Evolutionary conservation across 148 eudicot genomes (phyloP).

Genomic region (Euryodendron excelsum): DNA sequence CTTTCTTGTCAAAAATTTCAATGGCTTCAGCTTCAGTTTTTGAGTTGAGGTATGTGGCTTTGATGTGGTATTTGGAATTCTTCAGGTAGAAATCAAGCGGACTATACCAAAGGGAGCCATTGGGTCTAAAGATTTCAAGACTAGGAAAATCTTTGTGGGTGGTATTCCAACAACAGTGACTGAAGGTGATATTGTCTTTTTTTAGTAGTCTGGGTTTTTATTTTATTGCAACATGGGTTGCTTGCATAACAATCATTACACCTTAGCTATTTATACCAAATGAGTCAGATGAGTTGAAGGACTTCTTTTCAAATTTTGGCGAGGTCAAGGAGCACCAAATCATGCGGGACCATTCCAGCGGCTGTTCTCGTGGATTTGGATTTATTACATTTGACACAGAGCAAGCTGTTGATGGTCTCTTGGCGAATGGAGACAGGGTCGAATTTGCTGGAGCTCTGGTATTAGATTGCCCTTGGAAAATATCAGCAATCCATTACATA

Average conservation of each 20-base stretch:
- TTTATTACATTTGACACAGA: slow-evolving; percentile 55
- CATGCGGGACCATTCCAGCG: slow-evolving; percentile 55
- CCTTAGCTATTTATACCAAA: background rate
- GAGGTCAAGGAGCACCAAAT: slow-evolving; percentile 55
- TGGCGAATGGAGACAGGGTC: slow-evolving; percentile 53
- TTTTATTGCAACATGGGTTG: background rate
- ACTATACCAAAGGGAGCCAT: slow-evolving; percentile 58
- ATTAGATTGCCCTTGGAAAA: background rate
- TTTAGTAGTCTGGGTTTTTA: too few species aligned
- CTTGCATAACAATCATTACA: background rate
- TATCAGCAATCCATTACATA: background rate
- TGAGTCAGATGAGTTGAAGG: slow-evolving; percentile 51
- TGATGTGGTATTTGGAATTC: background rate
- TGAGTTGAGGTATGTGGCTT: background rate
- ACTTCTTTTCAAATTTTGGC: slow-evolving; percentile 54
- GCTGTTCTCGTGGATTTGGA: slow-evolving; percentile 67
- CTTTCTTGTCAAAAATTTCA: background rate
- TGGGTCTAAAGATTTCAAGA: slow-evolving; percentile 54
- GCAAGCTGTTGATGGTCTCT: slow-evolving; percentile 54
- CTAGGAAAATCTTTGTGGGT: slow-evolving; percentile 60
- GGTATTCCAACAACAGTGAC: slow-evolving; percentile 55
- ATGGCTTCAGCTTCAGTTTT: background rate
- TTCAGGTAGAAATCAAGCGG: slow-evolving; percentile 60
- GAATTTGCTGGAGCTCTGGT: slow-evolving; percentile 69
- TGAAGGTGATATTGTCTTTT: slow-evolving; percentile 37